These are phyloP conservation scores for Phytophthora litchii DNA, from an alignment of 352 stramenopile species.

Conservation along the genomic window DNA sequence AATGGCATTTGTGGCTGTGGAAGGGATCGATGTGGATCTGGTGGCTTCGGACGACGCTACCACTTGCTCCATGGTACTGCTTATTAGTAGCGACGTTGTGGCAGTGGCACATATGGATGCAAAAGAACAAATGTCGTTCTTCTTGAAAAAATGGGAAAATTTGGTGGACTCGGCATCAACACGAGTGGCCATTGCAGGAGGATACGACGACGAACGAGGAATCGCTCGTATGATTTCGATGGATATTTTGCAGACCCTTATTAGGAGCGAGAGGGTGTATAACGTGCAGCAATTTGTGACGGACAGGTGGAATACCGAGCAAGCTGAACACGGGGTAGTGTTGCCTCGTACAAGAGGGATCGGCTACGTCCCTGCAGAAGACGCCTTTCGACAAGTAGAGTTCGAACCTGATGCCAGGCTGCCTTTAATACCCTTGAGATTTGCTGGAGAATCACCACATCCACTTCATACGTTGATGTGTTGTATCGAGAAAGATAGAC, in stretches of 20 bases:
- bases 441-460: conserved; percentile 24
- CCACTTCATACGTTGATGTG: conserved; percentile 27
- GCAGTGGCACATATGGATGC: conserved; percentile 29
- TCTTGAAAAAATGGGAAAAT: conserved; percentile 33
- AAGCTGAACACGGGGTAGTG: conserved; percentile 9
- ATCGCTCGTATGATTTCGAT: conserved; percentile 27
- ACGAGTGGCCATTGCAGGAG: conserved; percentile 25
- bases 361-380: conserved; percentile 32
- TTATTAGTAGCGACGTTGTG: conserved; percentile 19
- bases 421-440: conserved; percentile 22
- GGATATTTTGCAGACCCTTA: conserved; percentile 25
- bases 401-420: conserved; percentile 30
- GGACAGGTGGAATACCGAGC: conserved; percentile 24
- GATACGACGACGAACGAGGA: conserved; percentile 32
- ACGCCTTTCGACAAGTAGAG: conserved; percentile 22
- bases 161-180: conserved; percentile 5
- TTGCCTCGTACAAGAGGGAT: conserved; percentile 29
- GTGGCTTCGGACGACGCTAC: conserved; percentile 38
- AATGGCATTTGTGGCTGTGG: conserved; percentile 29
- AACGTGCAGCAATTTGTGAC: conserved; percentile 27
- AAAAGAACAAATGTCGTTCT: conserved; percentile 30
- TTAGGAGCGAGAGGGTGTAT: conserved; percentile 16
- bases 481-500: conserved; percentile 26
- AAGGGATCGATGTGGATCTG: conserved; percentile 22
- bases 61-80: conserved; percentile 35